These are phyloP conservation scores for Haberlea rhodopensis DNA, from an alignment of 257 asterid species.

Conservation along the genomic window DNA sequence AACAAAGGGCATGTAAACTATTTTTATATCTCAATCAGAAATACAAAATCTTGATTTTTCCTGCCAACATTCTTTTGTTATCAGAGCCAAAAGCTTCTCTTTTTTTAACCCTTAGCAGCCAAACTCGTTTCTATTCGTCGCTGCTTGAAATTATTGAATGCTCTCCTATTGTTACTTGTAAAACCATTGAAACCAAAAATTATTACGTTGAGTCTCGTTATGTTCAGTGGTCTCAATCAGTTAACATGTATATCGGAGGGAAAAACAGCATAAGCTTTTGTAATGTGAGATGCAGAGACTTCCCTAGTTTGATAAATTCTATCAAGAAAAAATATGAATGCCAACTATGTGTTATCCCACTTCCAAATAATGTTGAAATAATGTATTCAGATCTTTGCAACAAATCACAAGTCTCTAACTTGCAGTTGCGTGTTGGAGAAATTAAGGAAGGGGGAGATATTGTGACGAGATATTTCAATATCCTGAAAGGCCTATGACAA, in stretches of 20 bases:
- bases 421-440: neutral
- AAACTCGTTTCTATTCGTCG: too few relatives aligned
- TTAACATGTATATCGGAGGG: neutral
- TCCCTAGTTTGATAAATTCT: neutral
- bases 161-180: neutral
- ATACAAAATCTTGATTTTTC: too few relatives aligned
- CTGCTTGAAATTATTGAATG: too few relatives aligned
- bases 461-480: neutral
- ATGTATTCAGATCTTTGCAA: neutral
- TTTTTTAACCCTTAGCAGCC: too few relatives aligned
- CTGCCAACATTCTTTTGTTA: too few relatives aligned
- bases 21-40: too few relatives aligned
- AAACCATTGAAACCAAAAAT: neutral
- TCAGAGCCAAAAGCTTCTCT: too few relatives aligned
- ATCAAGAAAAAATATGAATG: neutral
- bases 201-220: neutral
- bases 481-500: neutral
- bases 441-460: neutral
- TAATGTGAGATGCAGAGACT: neutral
- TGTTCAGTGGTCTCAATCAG: conserved; percentile 2
- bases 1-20: too few relatives aligned
- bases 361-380: neutral
- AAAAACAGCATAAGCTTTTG: neutral
- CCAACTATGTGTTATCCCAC: neutral
- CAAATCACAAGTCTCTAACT: neutral